phyloP scores from a whole-genome alignment of 1,139 yeast species.

The Pneumocystis oryctolagi region DNA sequence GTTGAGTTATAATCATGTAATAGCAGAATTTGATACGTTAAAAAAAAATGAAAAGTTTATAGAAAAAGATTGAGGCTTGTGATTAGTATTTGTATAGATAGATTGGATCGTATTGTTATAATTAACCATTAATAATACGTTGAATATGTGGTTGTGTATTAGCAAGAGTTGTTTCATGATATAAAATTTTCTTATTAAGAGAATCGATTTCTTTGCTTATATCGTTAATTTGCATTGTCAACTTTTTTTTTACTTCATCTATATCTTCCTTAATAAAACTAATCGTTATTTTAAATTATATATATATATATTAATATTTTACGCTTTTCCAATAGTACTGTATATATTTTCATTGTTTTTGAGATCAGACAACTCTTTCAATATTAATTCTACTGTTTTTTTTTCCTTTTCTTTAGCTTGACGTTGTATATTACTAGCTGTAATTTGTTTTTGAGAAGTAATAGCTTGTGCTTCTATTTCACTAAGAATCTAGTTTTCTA shows the following conservation, averaged over 20 bases:
- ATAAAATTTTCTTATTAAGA: not conserved
- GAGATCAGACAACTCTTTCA: not conserved
- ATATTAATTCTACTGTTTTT: not conserved
- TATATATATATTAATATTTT: not conserved
- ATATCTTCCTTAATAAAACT: not conserved
- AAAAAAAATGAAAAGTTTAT: not conserved
- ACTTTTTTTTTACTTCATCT: not conserved
- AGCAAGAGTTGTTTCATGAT: not conserved
- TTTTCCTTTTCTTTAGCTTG: not conserved
- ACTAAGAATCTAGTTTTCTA: not conserved
- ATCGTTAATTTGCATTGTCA: not conserved
- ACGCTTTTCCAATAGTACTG: not conserved
- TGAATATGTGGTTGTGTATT: not conserved
- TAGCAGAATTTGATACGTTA: slow-evolving; percentile 3
- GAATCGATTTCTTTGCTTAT: not conserved
- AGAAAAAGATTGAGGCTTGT: not conserved
- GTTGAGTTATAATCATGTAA: slow-evolving; percentile 7
- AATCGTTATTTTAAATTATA: not conserved
- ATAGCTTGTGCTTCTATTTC: not conserved
- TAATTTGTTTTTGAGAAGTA: not conserved
- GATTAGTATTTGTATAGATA: not conserved
- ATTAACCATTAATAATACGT: not conserved
- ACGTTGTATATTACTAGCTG: not conserved
- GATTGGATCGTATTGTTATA: not conserved
- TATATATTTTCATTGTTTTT: not conserved